phyloP scores from a whole-genome alignment of 2,329 filamentous ascomycete genomes.

The Hymenoscyphus salicellus region DNA sequence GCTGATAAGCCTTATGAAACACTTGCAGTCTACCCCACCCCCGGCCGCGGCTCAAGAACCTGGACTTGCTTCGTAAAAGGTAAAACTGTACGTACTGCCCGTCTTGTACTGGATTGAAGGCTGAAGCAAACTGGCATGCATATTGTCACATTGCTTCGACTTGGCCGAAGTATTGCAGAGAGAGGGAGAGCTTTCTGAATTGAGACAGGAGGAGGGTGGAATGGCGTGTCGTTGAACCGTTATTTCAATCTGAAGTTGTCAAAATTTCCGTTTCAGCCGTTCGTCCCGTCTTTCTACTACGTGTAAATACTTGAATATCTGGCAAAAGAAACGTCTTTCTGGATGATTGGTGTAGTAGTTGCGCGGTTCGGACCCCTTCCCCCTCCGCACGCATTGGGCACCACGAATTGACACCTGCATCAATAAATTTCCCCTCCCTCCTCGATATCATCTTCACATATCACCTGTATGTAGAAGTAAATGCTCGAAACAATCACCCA shows the following conservation, averaged over 20 bases:
- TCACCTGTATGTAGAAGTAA: not conserved
- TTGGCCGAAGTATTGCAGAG: not conserved
- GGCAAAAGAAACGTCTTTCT: not conserved
- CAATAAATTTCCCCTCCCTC: not conserved
- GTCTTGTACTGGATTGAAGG: not conserved
- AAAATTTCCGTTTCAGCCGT: not conserved
- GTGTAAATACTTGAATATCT: not conserved
- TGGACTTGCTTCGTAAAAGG: not conserved
- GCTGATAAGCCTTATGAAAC: conserved; percentile 10
- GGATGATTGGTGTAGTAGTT: not conserved
- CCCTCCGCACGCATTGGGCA: not conserved
- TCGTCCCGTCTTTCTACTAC: not conserved
- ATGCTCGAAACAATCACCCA: not conserved
- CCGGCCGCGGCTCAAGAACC: not conserved
- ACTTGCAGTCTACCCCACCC: not conserved
- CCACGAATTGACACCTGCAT: not conserved
- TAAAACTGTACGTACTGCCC: not conserved
- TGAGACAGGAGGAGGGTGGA: not conserved
- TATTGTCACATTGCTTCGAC: not conserved
- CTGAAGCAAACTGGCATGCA: not conserved
- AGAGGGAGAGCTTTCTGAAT: not conserved
- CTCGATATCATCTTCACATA: not conserved
- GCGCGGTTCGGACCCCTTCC: not conserved
- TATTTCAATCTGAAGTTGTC: not conserved
- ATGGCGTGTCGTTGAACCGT: not conserved